A percentile compares a stretch with the other conserved stretches of the same genome.
phyloP scores from a whole-genome alignment of 108 stramenopile genomes.

The Thalassiosira profunda region DNA sequence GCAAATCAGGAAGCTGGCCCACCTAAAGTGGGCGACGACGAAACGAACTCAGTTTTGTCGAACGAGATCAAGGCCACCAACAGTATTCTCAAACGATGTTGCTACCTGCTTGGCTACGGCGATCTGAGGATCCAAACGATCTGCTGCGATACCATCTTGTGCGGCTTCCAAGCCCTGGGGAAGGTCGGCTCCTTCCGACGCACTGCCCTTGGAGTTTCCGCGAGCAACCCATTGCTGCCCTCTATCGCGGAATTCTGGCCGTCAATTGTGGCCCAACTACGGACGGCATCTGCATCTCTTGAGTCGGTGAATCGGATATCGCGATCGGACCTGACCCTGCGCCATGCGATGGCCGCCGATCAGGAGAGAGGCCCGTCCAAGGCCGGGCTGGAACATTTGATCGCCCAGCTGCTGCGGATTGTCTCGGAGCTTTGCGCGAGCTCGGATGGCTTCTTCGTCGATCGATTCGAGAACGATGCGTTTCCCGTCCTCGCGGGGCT shows the following conservation, averaged over 20 bases:
- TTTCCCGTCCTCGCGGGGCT: constrained; percentile 39
- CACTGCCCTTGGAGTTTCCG: constrained; percentile 14
- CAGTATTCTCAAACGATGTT: constrained; percentile 30
- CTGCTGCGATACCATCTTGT: constrained; percentile 35
- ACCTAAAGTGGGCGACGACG: no score
- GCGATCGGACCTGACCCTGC: constrained; percentile 21
- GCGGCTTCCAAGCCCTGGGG: constrained; percentile 41
- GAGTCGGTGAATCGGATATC: constrained; percentile 13
- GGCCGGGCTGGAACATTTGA: constrained; percentile 19
- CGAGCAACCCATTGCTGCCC: constrained; percentile 36
- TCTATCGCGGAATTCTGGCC: constrained; percentile 56
- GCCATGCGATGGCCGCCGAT: constrained; percentile 22
- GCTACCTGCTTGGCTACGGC: constrained; percentile 39
- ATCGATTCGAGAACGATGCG: constrained; percentile 49
- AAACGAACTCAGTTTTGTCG: no score
- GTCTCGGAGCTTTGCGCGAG: constrained; percentile 30
- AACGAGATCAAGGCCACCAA: constrained; percentile 38
- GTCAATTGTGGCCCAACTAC: constrained; percentile 32
- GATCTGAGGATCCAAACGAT: constrained; percentile 49
- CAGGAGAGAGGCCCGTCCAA: constrained; percentile 15
- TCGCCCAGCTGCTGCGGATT: constrained; percentile 30
- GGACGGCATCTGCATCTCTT: constrained; percentile 15
- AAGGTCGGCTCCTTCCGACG: constrained; percentile 25
- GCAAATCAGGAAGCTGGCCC: no score
- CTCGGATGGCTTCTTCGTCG: constrained; percentile 50